Conservation (phyloP, 176 grass and related monocot species). For the Leersia perrieri region DNA sequence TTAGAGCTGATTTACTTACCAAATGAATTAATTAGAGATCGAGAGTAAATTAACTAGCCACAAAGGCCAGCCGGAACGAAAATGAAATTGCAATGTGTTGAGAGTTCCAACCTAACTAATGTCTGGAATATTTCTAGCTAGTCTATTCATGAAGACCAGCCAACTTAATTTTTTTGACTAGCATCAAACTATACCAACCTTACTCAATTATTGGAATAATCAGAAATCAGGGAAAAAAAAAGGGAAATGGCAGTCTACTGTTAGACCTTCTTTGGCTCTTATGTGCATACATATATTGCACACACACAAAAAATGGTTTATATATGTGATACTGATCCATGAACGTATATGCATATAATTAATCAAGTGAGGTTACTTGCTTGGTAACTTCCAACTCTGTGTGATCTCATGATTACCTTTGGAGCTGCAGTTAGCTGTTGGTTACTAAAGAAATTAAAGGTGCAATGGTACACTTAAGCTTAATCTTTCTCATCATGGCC, state of each 20-base stretch:
- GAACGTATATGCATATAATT: neutral
- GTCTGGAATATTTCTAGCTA: neutral
- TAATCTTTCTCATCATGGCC: conserved; percentile 15
- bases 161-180: neutral
- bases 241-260: too few relatives aligned
- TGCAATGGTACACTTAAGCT: neutral
- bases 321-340: neutral
- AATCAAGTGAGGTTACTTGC: neutral
- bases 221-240: neutral
- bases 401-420: conserved; percentile 30
- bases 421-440: conserved; percentile 10
- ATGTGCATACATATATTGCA: neutral
- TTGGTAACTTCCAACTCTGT: conserved; percentile 16
- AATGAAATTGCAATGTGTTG: conserved; percentile 10
- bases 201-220: neutral
- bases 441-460: neutral
- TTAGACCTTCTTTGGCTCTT: neutral
- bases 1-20: neutral
- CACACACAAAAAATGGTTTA: neutral
- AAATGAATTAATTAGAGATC: neutral
- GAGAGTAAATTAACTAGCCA: neutral
- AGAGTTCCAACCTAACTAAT: conserved; percentile 22
- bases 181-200: neutral
- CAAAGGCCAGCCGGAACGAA: neutral
- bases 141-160: neutral